Conservation (phyloP, 176 grass and related monocot genomes). For the Elymus sibiricus region DNA sequence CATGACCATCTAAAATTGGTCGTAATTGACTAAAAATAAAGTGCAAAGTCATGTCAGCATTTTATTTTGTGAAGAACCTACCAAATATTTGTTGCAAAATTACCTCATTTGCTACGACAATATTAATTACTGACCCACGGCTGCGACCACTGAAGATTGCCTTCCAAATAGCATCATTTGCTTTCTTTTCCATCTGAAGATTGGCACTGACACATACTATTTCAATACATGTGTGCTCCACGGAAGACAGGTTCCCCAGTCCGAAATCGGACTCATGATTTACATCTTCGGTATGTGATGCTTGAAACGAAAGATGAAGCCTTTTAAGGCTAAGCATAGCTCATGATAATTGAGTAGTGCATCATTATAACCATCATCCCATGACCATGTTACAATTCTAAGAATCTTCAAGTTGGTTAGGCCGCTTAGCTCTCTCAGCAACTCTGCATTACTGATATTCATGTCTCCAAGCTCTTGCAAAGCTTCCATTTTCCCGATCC, state of each 20-base stretch:
- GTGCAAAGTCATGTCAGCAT: too few species aligned
- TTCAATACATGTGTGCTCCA: too few species aligned
- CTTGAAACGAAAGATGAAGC: not conserved
- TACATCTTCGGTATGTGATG: too few species aligned
- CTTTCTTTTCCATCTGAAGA: not conserved
- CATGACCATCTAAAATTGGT: too few species aligned
- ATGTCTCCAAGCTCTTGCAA: not conserved
- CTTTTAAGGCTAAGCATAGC: not conserved
- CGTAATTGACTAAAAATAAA: too few species aligned
- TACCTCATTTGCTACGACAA: slow-evolving; percentile 30
- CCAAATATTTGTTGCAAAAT: too few species aligned
- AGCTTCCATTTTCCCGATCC: not conserved
- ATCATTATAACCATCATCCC: not conserved
- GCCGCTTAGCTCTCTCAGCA: not conserved
- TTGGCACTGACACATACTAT: too few species aligned
- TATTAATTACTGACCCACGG: not conserved
- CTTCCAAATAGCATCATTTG: not conserved
- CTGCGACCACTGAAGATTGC: not conserved
- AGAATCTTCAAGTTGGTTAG: not conserved
- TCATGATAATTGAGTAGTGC: not conserved
- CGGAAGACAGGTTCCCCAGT: too few species aligned
- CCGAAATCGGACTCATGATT: too few species aligned
- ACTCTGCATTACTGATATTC: not conserved
- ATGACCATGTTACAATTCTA: not conserved
- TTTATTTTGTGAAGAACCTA: too few species aligned